These are phyloP conservation scores for Bauhinia variegata DNA, from an alignment of 306 rosid species.

Conservation along the genomic window DNA sequence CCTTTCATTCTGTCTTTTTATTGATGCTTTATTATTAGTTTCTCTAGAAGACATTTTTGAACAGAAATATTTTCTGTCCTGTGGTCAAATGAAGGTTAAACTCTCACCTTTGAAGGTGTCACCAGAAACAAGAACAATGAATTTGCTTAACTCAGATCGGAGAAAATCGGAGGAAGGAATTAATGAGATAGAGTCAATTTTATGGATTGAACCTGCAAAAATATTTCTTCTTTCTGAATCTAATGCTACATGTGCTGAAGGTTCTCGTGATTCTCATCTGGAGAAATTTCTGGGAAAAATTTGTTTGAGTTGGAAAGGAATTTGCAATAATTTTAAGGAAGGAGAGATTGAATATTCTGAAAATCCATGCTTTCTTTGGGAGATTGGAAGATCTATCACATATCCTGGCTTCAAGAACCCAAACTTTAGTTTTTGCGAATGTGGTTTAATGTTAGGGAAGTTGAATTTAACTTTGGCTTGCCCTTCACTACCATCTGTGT, in stretches of 20 bases:
- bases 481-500: conserved; percentile 61
- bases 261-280: conserved; percentile 47
- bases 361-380: conserved; percentile 69
- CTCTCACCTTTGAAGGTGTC: conserved; percentile 47
- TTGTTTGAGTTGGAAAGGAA: conserved; percentile 65
- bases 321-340: conserved; percentile 50
- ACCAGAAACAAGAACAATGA: conserved; percentile 39
- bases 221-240: conserved; percentile 53
- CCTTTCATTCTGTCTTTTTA: conserved; percentile 49
- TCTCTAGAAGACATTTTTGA: conserved; percentile 56
- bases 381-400: conserved; percentile 54
- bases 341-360: conserved; percentile 62
- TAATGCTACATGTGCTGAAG: conserved; percentile 40
- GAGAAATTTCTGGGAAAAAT: conserved; percentile 53
- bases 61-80: conserved; percentile 68
- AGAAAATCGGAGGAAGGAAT: conserved; percentile 41
- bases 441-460: conserved; percentile 74
- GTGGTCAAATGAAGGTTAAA: conserved; percentile 68
- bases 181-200: conserved; percentile 52
- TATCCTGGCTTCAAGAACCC: conserved; percentile 47
- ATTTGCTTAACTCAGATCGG: conserved; percentile 42
- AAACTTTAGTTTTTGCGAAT: conserved; percentile 60
- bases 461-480: conserved; percentile 62
- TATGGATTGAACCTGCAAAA: conserved; percentile 70
- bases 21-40: conserved; percentile 55